Evolutionary conservation across 345 rosid genomes (phyloP).

Genomic region (Ceriops zippeliana): DNA sequence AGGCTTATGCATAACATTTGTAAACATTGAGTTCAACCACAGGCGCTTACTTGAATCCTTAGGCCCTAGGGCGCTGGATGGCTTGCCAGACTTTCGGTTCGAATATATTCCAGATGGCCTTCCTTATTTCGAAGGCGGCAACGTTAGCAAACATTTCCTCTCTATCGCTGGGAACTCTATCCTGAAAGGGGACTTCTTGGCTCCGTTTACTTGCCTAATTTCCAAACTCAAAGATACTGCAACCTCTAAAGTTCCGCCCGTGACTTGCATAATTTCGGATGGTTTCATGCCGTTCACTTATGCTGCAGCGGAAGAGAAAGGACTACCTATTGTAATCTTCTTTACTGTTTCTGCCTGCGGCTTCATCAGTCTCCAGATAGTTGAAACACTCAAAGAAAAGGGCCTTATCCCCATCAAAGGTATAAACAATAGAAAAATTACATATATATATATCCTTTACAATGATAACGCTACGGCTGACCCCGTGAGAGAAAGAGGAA

Average conservation of each 20-base stretch:
- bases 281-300: neutral
- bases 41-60: neutral
- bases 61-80: no score
- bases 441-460: no score
- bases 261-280: slow-evolving; percentile 5
- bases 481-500: no score
- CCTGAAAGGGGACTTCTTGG: neutral
- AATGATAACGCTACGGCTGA: no score
- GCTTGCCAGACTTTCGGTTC: no score
- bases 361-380: neutral
- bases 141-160: neutral
- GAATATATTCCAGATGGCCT: no score
- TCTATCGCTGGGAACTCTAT: neutral
- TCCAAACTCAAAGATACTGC: neutral
- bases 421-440: neutral
- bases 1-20: slow-evolving; percentile 10
- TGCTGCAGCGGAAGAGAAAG: neutral
- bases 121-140: neutral
- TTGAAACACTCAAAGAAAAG: neutral
- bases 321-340: neutral
- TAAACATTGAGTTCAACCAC: slow-evolving; percentile 1
- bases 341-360: slow-evolving; percentile 1
- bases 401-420: slow-evolving; percentile 5
- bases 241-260: neutral
- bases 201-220: neutral